These are phyloP conservation scores for Sarcocystis neurona DNA, from an alignment of 169 alveolate genomes.

Conservation along the genomic window DNA sequence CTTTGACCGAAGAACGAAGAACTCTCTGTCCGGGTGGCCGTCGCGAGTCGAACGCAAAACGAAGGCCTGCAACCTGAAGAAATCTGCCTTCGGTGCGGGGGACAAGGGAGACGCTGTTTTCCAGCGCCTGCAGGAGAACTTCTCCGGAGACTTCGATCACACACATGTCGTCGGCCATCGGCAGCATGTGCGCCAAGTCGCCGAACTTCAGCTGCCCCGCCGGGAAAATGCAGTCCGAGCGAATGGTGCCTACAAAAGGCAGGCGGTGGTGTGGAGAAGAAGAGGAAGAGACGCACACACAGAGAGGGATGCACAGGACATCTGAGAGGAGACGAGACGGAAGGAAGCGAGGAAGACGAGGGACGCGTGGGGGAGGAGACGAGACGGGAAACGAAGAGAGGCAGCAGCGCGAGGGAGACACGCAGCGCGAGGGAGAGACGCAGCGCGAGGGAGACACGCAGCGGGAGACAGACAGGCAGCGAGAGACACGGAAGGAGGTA, in stretches of 20 bases:
- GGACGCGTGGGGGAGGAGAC: too few species aligned
- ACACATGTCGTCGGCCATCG: slow-evolving; percentile 81
- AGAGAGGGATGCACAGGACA: too few species aligned
- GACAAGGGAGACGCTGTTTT: slow-evolving; percentile 79
- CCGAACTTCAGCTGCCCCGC: slow-evolving; percentile 78
- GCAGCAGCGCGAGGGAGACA: background rate
- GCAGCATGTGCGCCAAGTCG: slow-evolving; percentile 79
- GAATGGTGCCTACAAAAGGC: slow-evolving; percentile 74
- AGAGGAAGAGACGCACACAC: too few species aligned
- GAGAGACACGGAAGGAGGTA: background rate
- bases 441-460: background rate
- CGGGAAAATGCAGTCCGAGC: slow-evolving; percentile 81
- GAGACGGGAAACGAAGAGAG: too few species aligned
- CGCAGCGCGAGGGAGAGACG: background rate
- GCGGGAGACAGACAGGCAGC: background rate
- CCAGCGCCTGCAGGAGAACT: slow-evolving; percentile 71
- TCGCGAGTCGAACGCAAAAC: slow-evolving; percentile 65
- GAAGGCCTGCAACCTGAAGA: slow-evolving; percentile 80
- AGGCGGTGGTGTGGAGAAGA: too few species aligned
- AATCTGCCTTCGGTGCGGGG: slow-evolving; percentile 89
- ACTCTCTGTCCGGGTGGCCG: slow-evolving; percentile 72
- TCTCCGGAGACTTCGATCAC: slow-evolving; percentile 75
- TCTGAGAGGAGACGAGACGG: background rate
- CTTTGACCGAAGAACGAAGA: slow-evolving; percentile 69
- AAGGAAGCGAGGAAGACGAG: background rate